Evolutionary conservation across 495 filamentous ascomycete genomes (phyloP), one percentile per base, ranked within the genome.

Genomic region (Podospora anserina): DNA sequence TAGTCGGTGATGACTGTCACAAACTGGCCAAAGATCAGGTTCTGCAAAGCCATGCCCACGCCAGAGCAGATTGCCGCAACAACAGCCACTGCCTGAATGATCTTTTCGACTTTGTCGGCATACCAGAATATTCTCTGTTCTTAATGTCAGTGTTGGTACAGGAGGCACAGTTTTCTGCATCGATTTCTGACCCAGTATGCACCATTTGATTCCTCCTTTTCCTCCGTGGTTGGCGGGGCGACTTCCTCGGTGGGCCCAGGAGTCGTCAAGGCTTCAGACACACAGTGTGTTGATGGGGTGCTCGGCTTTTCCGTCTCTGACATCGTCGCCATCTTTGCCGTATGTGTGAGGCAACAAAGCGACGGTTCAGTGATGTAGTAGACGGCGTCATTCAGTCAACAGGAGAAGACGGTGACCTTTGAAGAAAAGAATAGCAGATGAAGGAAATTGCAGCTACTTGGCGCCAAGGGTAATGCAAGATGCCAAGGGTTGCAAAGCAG

Each of bases 41-140:
- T 77, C 71, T 80, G 78, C 32, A 79, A 28, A 2, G 80, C 78
- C 4, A 81, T 74, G 1, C 74, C 67, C 2, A 72, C 74, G 5
- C 80, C 79, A 0, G 78, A 71, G 13, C 67, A 76, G 15, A 80
- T 72, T 11, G 72, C 70, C 5, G 65, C 65, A 13, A 69, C 1
- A 4, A 66, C 30, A 26, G 71, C 68, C 20, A 76, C 32, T 59
- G 49, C 68, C 56, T 72, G 70, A 9, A 76, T 19, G 15, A 66
- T 62, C 53, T 65, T 63, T 16, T 74, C 74, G 16, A 68, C 66
- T 9, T 61, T 26, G 15, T 64, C 65, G 19, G 44, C 72, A 54
- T 69, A 76, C 13, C 30, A 63, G 49, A 76, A 76, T 16, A 76
- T 66, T 16, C 74, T 70, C 74, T 76, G 61, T 44, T 11, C 4